A percentile compares a stretch with the other conserved stretches of the same genome.
Evolutionary conservation across 805 yeast species (phyloP).

Genomic region (Barnettozyma sucrosica): DNA sequence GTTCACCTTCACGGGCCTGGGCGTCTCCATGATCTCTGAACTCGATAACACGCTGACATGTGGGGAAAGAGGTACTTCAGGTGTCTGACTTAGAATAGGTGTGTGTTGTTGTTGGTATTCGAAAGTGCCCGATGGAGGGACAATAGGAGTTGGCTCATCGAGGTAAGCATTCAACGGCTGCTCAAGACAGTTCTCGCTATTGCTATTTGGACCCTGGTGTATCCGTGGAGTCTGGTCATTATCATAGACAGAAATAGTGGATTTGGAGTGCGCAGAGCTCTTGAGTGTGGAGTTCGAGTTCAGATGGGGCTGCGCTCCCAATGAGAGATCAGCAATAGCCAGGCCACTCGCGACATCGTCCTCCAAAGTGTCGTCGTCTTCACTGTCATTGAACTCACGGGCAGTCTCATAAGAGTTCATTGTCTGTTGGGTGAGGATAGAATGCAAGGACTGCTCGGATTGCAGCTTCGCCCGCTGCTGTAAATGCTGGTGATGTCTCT

Average conservation of each 20-base stretch:
- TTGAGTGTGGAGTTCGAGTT: background rate
- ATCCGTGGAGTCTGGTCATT: constrained; percentile 23
- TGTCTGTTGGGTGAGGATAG: constrained; percentile 13
- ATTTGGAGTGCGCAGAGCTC: constrained; percentile 4
- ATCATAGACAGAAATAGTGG: constrained; percentile 9
- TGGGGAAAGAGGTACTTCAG: constrained; percentile 3
- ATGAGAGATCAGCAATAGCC: constrained; percentile 14
- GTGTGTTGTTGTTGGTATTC: background rate
- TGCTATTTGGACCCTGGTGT: constrained; percentile 3
- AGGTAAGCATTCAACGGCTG: background rate
- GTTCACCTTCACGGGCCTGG: constrained; percentile 4
- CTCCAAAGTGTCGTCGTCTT: background rate
- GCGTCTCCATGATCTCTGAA: constrained; percentile 2
- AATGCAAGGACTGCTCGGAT: constrained; percentile 11
- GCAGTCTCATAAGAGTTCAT: constrained; percentile 21
- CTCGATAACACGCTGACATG: constrained; percentile 3
- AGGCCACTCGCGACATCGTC: constrained; percentile 9
- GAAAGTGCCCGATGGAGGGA: background rate
- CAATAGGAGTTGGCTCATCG: constrained; percentile 6
- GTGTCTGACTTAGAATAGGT: background rate
- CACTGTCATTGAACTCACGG: constrained; percentile 9
- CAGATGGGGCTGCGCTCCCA: constrained; percentile 1
- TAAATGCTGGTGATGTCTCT: background rate
- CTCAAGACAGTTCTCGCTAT: constrained; percentile 1
- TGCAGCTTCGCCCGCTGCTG: background rate